Percentiles rank a stretch among this genome's conserved stretches.
Conservation (phyloP, 2,329 filamentous ascomycete species). For the Fusarium keratoplasticum region DNA sequence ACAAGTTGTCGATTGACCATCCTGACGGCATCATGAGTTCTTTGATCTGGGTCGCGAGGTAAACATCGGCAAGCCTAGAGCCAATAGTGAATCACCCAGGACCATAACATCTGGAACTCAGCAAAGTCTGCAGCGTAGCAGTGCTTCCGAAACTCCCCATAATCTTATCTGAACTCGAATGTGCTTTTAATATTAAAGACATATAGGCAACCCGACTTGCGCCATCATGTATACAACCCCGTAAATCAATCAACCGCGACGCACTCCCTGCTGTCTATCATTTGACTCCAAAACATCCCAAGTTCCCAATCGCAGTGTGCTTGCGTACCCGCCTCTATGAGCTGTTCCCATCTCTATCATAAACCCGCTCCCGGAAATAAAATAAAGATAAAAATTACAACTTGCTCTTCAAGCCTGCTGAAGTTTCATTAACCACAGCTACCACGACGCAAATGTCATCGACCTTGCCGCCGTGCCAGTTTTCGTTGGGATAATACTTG, state of each 20-base stretch:
- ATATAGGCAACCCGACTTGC: slow-evolving; percentile 29
- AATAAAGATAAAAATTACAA: slow-evolving; percentile 43
- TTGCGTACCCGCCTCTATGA: slow-evolving; percentile 44
- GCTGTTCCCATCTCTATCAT: slow-evolving; percentile 38
- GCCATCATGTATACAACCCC: slow-evolving; percentile 36
- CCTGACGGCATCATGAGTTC: background rate
- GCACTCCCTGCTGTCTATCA: slow-evolving; percentile 28
- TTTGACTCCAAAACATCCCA: slow-evolving; percentile 44
- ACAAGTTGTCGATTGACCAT: background rate
- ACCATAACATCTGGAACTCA: background rate
- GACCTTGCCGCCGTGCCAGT: slow-evolving; percentile 91
- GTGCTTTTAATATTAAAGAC: slow-evolving; percentile 32
- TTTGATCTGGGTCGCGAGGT: background rate
- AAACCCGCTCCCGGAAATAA: slow-evolving; percentile 30
- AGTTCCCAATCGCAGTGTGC: slow-evolving; percentile 38
- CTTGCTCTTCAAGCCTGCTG: slow-evolving; percentile 47
- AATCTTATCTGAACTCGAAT: background rate
- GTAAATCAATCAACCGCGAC: slow-evolving; percentile 19
- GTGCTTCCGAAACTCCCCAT: background rate
- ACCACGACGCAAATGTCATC: slow-evolving; percentile 95
- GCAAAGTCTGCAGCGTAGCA: background rate
- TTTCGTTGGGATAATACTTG: slow-evolving; percentile 85
- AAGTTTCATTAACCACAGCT: slow-evolving; percentile 78
- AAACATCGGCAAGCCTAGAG: background rate
- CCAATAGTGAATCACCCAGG: background rate